A percentile compares a stretch with the other conserved stretches of the same genome.
Conservation (phyloP, 192 early-diverging fungal genomes). For the Linderina pennispora region DNA sequence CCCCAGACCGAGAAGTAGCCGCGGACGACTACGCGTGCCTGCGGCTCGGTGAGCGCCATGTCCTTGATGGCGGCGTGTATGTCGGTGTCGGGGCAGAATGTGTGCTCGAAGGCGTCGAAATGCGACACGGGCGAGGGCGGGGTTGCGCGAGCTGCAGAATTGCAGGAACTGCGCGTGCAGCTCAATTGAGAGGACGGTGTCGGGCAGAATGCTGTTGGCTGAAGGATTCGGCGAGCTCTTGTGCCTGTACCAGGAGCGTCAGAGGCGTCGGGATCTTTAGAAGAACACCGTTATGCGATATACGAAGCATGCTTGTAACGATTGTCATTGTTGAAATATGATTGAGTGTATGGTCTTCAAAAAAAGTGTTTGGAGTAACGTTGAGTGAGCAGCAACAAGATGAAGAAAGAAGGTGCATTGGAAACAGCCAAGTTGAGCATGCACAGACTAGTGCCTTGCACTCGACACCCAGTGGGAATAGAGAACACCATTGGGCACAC, state of each 20-base stretch:
- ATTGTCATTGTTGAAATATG: too few species aligned
- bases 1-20: not conserved
- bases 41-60: not conserved
- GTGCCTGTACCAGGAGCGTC: not conserved
- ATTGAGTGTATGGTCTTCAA: too few species aligned
- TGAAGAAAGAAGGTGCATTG: too few species aligned
- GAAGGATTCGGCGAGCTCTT: too few species aligned
- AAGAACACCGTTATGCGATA: too few species aligned
- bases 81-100: not conserved
- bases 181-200: not conserved
- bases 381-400: too few species aligned
- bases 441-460: too few species aligned
- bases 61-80: not conserved
- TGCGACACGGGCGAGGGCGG: not conserved
- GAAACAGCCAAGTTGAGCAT: too few species aligned
- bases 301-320: too few species aligned
- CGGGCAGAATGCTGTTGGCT: not conserved
- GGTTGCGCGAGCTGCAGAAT: not conserved
- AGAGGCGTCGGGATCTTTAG: not conserved
- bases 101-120: not conserved
- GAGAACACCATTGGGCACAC: too few species aligned
- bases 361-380: too few species aligned
- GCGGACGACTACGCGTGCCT: not conserved
- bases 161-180: not conserved
- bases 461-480: too few species aligned